A percentile compares a stretch with the other conserved stretches of the same genome.
phyloP scores from a whole-genome alignment of 805 yeast species.

The Saccharomycopsis sp. region DNA sequence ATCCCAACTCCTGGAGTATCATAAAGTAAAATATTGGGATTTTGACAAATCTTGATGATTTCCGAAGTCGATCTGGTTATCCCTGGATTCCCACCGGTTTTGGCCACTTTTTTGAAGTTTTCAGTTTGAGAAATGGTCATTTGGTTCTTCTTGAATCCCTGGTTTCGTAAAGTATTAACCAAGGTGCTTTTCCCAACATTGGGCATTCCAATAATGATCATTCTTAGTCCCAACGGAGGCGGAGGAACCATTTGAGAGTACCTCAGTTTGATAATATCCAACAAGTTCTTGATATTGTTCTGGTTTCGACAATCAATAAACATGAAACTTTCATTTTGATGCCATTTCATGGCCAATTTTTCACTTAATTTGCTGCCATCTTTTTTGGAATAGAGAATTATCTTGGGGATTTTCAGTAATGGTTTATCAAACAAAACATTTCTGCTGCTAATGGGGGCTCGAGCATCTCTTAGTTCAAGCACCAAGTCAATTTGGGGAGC shows the following conservation, averaged over 20 bases:
- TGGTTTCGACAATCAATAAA: conserved; percentile 48
- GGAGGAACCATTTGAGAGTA: conserved; percentile 43
- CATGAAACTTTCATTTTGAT: conserved; percentile 36
- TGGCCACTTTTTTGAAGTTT: conserved; percentile 53
- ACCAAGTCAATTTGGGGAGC: conserved; percentile 77
- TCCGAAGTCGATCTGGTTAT: conserved; percentile 76
- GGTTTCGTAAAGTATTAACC: conserved; percentile 55
- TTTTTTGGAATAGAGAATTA: conserved; percentile 69
- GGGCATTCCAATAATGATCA: conserved; percentile 88
- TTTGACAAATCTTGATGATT: conserved; percentile 48
- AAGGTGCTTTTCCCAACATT: conserved; percentile 94
- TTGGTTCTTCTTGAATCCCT: conserved; percentile 19
- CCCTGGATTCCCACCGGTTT: conserved; percentile 84
- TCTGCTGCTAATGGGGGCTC: conserved; percentile 82
- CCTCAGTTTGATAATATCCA: conserved; percentile 37
- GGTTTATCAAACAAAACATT: conserved; percentile 69
- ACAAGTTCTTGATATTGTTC: conserved; percentile 38
- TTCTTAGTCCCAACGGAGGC: conserved; percentile 74
- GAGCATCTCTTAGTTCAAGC: conserved; percentile 74
- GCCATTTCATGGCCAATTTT: conserved; percentile 36
- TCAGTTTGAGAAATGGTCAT: background rate
- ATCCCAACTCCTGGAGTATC: conserved; percentile 93
- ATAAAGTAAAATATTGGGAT: conserved; percentile 58
- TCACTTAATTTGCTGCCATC: conserved; percentile 46
- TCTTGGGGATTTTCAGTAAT: conserved; percentile 33